phyloP scores from a whole-genome alignment of 306 rosid genomes.

The Ochetophila trinervis region DNA sequence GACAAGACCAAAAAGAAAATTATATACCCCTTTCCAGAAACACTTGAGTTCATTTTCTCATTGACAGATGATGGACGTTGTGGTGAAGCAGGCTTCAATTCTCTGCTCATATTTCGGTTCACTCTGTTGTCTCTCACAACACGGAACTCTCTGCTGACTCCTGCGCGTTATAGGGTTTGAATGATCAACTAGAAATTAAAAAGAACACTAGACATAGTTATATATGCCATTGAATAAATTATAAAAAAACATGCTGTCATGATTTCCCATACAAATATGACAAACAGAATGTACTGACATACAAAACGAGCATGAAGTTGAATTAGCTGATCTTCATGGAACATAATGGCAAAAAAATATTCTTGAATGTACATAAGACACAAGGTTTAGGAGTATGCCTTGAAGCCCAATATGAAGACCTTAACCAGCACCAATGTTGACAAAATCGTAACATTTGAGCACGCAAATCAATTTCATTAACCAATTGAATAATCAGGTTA shows the following conservation, averaged over 20 bases:
- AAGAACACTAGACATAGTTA: constrained; percentile 1
- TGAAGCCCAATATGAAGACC: no score
- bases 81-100: constrained; percentile 54
- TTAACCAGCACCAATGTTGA: no score
- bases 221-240: not conserved
- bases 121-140: constrained; percentile 93
- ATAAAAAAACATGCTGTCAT: not conserved
- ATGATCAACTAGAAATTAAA: constrained; percentile 28
- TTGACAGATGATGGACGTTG: constrained; percentile 37
- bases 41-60: constrained; percentile 31
- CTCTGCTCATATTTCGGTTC: constrained; percentile 48
- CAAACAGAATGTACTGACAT: not conserved
- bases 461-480: no score
- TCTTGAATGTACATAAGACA: no score
- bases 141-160: constrained; percentile 76
- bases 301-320: not conserved
- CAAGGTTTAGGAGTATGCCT: no score
- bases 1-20: constrained; percentile 9
- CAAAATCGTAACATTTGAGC: no score
- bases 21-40: constrained; percentile 63
- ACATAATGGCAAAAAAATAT: no score
- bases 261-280: not conserved
- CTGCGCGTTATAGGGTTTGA: constrained; percentile 41
- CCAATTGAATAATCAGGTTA: no score
- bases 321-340: no score